A percentile compares a stretch with the other conserved stretches of the same genome.
Conservation (phyloP, 2,329 filamentous ascomycete genomes). For the Pyrenochaeta sp. region DNA sequence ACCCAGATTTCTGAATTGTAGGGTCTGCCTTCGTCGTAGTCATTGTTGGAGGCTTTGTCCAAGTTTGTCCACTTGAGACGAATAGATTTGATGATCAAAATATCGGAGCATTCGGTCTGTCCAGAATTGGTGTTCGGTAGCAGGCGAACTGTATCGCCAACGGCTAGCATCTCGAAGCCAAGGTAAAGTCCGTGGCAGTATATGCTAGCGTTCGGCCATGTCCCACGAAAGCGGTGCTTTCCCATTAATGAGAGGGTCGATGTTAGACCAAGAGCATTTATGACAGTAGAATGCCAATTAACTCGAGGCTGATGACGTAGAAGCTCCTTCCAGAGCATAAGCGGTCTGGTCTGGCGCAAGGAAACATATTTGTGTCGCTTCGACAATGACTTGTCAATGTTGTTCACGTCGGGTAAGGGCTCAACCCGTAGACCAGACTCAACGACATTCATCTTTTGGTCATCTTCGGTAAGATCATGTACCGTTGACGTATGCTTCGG, state of each 20-base stretch:
- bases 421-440: slow-evolving; percentile 66
- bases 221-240: slow-evolving; percentile 61
- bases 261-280: slow-evolving; percentile 62
- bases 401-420: slow-evolving; percentile 62
- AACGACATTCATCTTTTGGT: slow-evolving; percentile 55
- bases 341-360: slow-evolving; percentile 63
- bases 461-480: slow-evolving; percentile 56
- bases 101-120: slow-evolving; percentile 54
- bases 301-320: slow-evolving; percentile 52
- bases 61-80: slow-evolving; percentile 60
- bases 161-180: slow-evolving; percentile 63
- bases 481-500: slow-evolving; percentile 54
- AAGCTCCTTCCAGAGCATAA: slow-evolving; percentile 62
- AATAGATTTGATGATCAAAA: slow-evolving; percentile 64
- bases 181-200: slow-evolving; percentile 64
- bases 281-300: slow-evolving; percentile 62
- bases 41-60: slow-evolving; percentile 55
- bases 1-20: slow-evolving; percentile 59
- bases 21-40: slow-evolving; percentile 56
- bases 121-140: slow-evolving; percentile 26
- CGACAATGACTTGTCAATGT: slow-evolving; percentile 59
- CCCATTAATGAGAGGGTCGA: slow-evolving; percentile 63
- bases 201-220: slow-evolving; percentile 64
- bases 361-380: slow-evolving; percentile 65
- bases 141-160: slow-evolving; percentile 65